Evolutionary conservation across 148 eudicot genomes (phyloP).

Genomic region (Chenopodium album): DNA sequence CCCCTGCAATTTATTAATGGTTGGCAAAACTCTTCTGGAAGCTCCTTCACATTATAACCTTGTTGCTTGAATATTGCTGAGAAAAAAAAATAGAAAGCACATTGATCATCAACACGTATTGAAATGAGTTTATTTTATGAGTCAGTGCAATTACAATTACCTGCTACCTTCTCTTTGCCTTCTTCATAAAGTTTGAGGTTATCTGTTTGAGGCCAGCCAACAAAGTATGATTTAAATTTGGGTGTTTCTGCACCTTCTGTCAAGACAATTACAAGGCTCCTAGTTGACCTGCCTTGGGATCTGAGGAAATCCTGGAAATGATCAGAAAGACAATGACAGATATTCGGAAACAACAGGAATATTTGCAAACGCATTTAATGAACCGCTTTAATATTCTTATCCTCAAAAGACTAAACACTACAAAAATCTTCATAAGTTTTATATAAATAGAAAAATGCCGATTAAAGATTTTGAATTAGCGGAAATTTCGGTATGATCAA

Average conservation of each 20-base stretch:
- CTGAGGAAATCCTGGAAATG: conserved; percentile 17
- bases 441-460: neutral
- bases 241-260: conserved; percentile 58
- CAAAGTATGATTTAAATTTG: conserved; percentile 45
- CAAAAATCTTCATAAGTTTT: neutral
- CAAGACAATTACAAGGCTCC: conserved; percentile 39
- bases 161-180: conserved; percentile 77
- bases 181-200: conserved; percentile 51
- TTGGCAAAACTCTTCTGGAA: conserved; percentile 8
- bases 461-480: neutral
- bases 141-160: conserved; percentile 26
- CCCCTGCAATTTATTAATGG: conserved; percentile 15
- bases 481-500: no score
- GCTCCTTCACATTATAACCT: conserved; percentile 15
- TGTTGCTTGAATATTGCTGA: conserved; percentile 21
- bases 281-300: conserved; percentile 12
- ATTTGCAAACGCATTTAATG: neutral
- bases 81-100: neutral
- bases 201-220: conserved; percentile 43
- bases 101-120: neutral
- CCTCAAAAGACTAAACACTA: neutral
- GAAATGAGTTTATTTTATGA: neutral
- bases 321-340: neutral
- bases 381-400: neutral
- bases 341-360: neutral